Base-by-base conservation (phyloP, 2,329 filamentous ascomycete species). In the Bisporella sp. region DNA sequence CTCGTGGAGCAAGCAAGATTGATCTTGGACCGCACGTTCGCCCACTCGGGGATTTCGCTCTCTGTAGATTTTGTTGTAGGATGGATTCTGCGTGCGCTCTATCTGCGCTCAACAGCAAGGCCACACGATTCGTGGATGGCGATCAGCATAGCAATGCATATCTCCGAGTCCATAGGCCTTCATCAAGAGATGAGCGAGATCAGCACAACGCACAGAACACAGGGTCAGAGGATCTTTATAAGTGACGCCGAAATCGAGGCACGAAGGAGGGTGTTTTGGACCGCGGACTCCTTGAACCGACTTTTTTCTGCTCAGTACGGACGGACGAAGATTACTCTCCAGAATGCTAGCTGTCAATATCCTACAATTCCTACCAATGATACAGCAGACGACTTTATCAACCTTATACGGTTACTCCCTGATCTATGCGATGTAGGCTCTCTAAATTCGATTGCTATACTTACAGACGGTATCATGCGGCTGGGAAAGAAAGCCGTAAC, bases 81-180 rank as follows among this genome's bases (percentile, higher is more conserved):
- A 2, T 59, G 57, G 53, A 46, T 58, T 13, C 41, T 62, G 5
- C 35, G 57, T 28, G 55, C 56, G 1, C 13, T 61, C 4, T 63
- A 63, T 42, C 48, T 61, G 3, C 50, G 61, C 5, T 40, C 49
- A 2, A 62, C 56, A 1, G 55, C 54, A 12, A 49, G 54, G n/a
- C 61, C 60, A 4, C 57, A 61, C 44, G 45, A 51, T 6, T 49
- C 59, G 5, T 63, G 61, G 61, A 48, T 63, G 33, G 51, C 57
- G 6, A 60, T 54, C 40, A 55, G 53, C 39, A 59, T 49, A 4
- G 41, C 55, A 1, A 52, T 63, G 44, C 61, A 63, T 46, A 47
- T 62, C 7, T 55, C 56, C 8, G 57, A 63, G 53, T 55, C 57
- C 11, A 56, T 50, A n/a, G 57, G 59, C 2, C 35, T 63, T n/a